Evolutionary conservation across 805 yeast genomes (phyloP), one percentile per base, ranked within the genome.

Genomic region (Starmerella tilneyi): DNA sequence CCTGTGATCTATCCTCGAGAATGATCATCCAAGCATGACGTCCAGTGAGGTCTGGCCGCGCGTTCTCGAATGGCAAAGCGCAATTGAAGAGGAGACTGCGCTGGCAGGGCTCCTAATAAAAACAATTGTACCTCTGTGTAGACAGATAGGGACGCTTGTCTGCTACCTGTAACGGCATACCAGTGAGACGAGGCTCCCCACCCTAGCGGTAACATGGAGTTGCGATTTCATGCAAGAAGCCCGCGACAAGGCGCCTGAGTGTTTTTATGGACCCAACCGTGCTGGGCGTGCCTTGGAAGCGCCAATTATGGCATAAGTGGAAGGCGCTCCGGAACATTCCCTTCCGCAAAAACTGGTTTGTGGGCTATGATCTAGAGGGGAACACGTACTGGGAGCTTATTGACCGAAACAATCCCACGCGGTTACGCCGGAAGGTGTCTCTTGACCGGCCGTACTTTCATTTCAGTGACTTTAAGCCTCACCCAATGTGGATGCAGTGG

Each of bases 331-430:
- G 79, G 35, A 72, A 67, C 36, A 69, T 83, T 3, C 94, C 94
- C 0, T 77, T 82, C 60, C 70, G 94, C 32, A 71, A 70, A 44
- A 71, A 69, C 58, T 83, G 78, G 66, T 82, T 83, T 54, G 69
- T 78, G 9, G 74, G 74, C 41, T 83, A 81, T 57, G 94, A 84
- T 57, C 67, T 84, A n/a, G 77, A 76, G 31, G 94, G 92, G 2
- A 84, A 84, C 60, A 77, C 89, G 2, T 84, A 79, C 64, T 84
- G 94, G 94, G 94, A 84, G 59, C 78, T 80, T 61, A 69, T 70
- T 42, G 65, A 73, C 21, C 77, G 75, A 48, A 70, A 72, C 54
- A 57, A 59, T 43, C 68, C 75, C 53, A 65, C 62, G 21, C 61
- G 78, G 47, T 68, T 79, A 47, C 65, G 94, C 40, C 62, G 94